These are phyloP conservation scores for Lentinula detonsa DNA, from an alignment of 768 basidiomycete genomes.

Conservation along the genomic window DNA sequence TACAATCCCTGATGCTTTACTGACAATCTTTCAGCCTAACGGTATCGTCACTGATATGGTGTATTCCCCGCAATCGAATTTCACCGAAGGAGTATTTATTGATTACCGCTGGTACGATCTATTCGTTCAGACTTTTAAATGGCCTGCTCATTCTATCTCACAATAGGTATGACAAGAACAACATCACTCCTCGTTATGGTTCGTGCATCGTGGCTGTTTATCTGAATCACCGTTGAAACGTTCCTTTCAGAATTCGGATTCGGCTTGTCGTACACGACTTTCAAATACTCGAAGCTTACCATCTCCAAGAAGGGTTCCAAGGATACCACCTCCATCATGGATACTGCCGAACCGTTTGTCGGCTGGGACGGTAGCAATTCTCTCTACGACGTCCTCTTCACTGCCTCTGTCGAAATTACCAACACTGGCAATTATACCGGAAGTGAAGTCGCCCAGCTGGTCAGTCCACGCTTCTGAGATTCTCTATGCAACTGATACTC, in stretches of 20 bases:
- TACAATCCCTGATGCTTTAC: conserved; percentile 22
- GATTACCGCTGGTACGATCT: conserved; percentile 25
- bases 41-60: not conserved
- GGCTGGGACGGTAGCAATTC: not conserved
- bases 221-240: not conserved
- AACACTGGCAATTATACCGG: conserved; percentile 11
- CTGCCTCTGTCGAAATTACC: not conserved
- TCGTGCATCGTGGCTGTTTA: not conserved
- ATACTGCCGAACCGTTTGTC: not conserved
- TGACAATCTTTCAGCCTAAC: not conserved
- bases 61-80: conserved; percentile 1
- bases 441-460: conserved; percentile 21
- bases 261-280: conserved; percentile 45
- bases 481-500: not conserved
- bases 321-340: not conserved
- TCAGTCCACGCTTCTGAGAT: not conserved
- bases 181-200: conserved; percentile 20
- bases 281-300: conserved; percentile 32
- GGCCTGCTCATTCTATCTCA: not conserved
- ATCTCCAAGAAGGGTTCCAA: not conserved
- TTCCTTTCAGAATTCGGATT: conserved; percentile 34
- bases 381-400: conserved; percentile 1
- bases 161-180: conserved; percentile 17
- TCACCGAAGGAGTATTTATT: conserved; percentile 8
- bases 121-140: not conserved